Evolutionary conservation across 2,329 filamentous ascomycete genomes (phyloP).

Genomic region (Apiospora malaysiana): DNA sequence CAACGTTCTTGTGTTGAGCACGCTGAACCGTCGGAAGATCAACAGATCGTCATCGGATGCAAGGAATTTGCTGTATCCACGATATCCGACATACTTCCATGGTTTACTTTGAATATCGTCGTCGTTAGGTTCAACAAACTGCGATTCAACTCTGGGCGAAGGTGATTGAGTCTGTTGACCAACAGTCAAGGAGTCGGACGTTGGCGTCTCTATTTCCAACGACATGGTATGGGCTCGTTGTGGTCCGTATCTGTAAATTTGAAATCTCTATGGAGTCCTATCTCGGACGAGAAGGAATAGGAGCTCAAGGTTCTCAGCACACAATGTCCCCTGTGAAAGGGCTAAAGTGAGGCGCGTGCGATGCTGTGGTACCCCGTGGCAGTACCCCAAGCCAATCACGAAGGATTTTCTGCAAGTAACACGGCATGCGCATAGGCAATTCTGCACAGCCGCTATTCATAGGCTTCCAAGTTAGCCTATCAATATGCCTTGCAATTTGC

Average conservation of each 20-base stretch:
- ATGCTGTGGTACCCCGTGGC: too few relatives aligned
- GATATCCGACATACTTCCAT: conserved; percentile 41
- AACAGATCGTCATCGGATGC: conserved; percentile 40
- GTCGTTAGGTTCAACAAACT: conserved; percentile 5
- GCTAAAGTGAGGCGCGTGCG: too few relatives aligned
- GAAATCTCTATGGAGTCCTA: background rate
- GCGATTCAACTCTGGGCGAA: background rate
- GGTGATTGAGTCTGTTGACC: background rate
- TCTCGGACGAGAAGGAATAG: too few relatives aligned
- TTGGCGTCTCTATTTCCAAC: background rate
- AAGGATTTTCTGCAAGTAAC: too few relatives aligned
- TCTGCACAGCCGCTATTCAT: too few relatives aligned
- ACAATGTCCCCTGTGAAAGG: too few relatives aligned
- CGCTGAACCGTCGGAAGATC: conserved; percentile 42
- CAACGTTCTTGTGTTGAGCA: conserved; percentile 37
- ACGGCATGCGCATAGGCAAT: background rate
- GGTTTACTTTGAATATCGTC: conserved; percentile 30
- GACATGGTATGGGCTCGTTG: background rate
- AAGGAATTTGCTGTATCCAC: conserved; percentile 36
- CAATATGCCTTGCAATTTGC: too few relatives aligned
- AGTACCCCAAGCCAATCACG: too few relatives aligned
- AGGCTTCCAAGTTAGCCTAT: too few relatives aligned
- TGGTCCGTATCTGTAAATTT: background rate
- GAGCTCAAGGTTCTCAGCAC: too few relatives aligned
- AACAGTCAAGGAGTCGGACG: too few relatives aligned